Evolutionary conservation across 257 asterid genomes (phyloP), one percentile per base, ranked within the genome.

Genomic region (Echium plantagineum): DNA sequence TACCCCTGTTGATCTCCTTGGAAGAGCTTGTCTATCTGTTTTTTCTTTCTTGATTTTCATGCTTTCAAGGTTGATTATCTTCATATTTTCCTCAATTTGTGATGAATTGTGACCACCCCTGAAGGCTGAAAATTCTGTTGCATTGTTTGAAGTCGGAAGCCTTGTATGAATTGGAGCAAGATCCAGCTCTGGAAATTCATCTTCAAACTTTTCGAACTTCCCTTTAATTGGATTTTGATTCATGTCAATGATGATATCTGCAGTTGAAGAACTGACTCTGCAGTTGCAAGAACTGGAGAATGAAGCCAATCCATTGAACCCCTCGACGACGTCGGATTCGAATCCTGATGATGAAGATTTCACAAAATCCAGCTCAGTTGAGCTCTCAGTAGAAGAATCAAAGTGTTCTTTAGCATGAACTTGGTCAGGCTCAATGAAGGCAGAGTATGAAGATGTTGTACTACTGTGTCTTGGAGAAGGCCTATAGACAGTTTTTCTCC

Each of bases 341-440:
- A 64, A 75, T 47, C 69, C 86, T 0, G 90, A 76, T 1, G 70
- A 64, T 9, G 79, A 75, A 30, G 74, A 73, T 30, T 67, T 78
- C 0, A 67, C 66, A 63, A 75, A 75, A 57, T 75, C 76, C 20
- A 70, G 66, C 32, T 56, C 60, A 56, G 60, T 17, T 21, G 60
- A 56, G 31, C 60, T 56, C 31, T 26, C 60, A 1, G 60, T 56
- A 8, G 42, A 56, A 32, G 19, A 56, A 22, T 24, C 60, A 22
- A 9, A 22, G 38, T 9, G 31, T 8, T 12, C 24, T 9, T 35
- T 9, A 9, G 60, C 60, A 28, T 56, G 38, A 21, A 56, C 12
- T 56, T 28, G n/a, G 12, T 56, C 60, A 56, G 60, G n/a, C 21
- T 56, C 60, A 56, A 21, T 56, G 19, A 28, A 56, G 60, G 38